Evolutionary conservation across 176 grass and related monocot genomes (phyloP).

Genomic region (Bromus sterilis): DNA sequence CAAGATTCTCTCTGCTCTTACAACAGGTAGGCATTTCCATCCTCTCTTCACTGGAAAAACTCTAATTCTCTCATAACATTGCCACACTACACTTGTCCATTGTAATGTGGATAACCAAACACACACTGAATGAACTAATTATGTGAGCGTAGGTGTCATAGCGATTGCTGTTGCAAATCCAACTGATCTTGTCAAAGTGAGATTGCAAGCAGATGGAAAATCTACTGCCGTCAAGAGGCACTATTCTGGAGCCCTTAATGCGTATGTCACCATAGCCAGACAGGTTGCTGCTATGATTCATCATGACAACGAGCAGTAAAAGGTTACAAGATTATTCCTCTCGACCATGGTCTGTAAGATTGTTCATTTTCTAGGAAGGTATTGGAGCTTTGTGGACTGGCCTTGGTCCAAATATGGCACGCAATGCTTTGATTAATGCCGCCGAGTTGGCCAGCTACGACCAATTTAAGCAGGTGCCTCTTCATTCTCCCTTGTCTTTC

Average conservation of each 20-base stretch:
- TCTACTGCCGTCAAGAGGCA: constrained; percentile 54
- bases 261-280: constrained; percentile 75
- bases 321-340: constrained; percentile 9
- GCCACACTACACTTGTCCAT: background rate
- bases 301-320: background rate
- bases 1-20: constrained; percentile 79
- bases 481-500: constrained; percentile 9
- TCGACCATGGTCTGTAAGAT: background rate
- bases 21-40: constrained; percentile 52
- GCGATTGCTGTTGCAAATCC: constrained; percentile 81
- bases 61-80: background rate
- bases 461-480: constrained; percentile 71
- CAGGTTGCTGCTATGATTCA: constrained; percentile 43
- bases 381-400: constrained; percentile 82
- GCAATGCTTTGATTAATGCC: constrained; percentile 91
- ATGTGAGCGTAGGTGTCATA: constrained; percentile 43
- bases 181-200: constrained; percentile 93
- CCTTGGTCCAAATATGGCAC: constrained; percentile 86
- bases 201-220: constrained; percentile 92
- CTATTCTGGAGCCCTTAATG: constrained; percentile 94
- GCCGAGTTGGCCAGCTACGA: constrained; percentile 92
- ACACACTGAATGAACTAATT: background rate
- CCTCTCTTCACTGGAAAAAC: background rate
- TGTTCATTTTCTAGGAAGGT: constrained; percentile 62
- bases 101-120: background rate